A percentile compares a stretch with the other conserved stretches of the same genome.
phyloP scores from a whole-genome alignment of 1,139 yeast genomes.

The Lodderomyces orthopsilosis region DNA sequence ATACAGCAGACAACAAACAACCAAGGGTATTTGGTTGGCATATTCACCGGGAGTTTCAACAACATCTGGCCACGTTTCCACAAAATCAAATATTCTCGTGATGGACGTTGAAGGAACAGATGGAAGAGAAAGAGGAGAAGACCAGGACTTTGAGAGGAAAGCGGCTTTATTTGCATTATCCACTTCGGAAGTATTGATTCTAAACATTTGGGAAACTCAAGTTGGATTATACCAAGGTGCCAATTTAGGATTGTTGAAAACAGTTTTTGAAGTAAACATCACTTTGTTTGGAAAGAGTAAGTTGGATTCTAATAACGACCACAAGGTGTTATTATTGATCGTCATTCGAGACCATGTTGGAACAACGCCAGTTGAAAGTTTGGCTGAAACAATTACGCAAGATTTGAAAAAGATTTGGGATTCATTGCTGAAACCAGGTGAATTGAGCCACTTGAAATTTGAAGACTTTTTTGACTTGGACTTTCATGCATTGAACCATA shows the following conservation, averaged over 20 bases:
- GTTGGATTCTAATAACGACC: slow-evolving; percentile 34
- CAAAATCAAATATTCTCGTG: slow-evolving; percentile 56
- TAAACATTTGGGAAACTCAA: slow-evolving; percentile 96
- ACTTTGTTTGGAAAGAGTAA: slow-evolving; percentile 62
- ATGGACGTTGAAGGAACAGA: slow-evolving; percentile 98
- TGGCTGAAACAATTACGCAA: slow-evolving; percentile 62
- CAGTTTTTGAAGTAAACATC: slow-evolving; percentile 93
- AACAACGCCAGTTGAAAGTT: slow-evolving; percentile 73
- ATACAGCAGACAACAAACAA: slow-evolving; percentile 74
- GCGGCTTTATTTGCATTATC: slow-evolving; percentile 94
- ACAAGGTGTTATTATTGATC: slow-evolving; percentile 75
- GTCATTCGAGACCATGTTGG: slow-evolving; percentile 94
- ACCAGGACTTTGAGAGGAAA: slow-evolving; percentile 95
- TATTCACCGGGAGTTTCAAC: slow-evolving; percentile 49
- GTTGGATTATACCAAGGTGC: slow-evolving; percentile 97
- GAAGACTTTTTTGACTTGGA: slow-evolving; percentile 81
- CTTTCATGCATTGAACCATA: slow-evolving; percentile 83
- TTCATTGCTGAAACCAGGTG: slow-evolving; percentile 68
- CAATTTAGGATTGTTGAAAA: slow-evolving; percentile 89
- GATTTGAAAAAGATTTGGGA: slow-evolving; percentile 82
- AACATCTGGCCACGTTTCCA: slow-evolving; percentile 16
- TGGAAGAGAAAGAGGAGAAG: slow-evolving; percentile 97
- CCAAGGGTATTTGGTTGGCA: slow-evolving; percentile 94
- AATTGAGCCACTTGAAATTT: slow-evolving; percentile 50
- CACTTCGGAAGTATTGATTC: slow-evolving; percentile 84